These are phyloP conservation scores for Yarrowia bubula DNA, from an alignment of 805 yeast genomes.

Conservation along the genomic window DNA sequence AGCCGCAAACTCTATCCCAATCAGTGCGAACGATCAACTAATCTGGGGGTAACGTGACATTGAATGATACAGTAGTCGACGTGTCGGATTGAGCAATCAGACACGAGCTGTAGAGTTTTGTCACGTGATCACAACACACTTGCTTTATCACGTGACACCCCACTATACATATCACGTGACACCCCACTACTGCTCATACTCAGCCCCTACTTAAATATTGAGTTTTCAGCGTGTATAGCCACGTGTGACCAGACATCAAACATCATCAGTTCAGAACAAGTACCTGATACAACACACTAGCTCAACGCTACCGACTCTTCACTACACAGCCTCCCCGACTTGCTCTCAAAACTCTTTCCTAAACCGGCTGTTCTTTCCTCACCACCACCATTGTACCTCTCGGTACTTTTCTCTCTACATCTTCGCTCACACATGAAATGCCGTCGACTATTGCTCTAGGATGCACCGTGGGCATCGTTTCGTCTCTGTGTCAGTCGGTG, in stretches of 20 bases:
- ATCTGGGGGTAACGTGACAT: no score
- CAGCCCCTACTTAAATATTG: not conserved
- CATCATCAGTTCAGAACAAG: no score
- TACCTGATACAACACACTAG: no score
- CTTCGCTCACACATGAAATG: not conserved
- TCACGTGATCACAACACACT: no score
- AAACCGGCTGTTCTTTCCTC: not conserved
- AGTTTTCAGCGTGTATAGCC: not conserved
- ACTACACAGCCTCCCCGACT: not conserved
- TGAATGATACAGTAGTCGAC: no score
- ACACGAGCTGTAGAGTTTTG: no score
- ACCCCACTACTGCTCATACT: not conserved
- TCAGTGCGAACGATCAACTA: no score
- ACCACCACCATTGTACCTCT: no score
- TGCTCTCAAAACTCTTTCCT: not conserved
- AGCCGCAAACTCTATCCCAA: no score
- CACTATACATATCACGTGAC: not conserved
- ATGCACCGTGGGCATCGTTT: constrained; percentile 65
- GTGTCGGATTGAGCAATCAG: no score
- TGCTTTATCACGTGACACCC: no score
- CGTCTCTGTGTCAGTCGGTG: constrained; percentile 75
- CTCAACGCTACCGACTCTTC: not conserved
- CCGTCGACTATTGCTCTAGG: constrained; percentile 41
- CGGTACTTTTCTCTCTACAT: no score
- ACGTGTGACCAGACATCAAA: not conserved